These are phyloP conservation scores for Alternaria consortialis DNA, from an alignment of 2,329 filamentous ascomycete genomes.

Conservation along the genomic window DNA sequence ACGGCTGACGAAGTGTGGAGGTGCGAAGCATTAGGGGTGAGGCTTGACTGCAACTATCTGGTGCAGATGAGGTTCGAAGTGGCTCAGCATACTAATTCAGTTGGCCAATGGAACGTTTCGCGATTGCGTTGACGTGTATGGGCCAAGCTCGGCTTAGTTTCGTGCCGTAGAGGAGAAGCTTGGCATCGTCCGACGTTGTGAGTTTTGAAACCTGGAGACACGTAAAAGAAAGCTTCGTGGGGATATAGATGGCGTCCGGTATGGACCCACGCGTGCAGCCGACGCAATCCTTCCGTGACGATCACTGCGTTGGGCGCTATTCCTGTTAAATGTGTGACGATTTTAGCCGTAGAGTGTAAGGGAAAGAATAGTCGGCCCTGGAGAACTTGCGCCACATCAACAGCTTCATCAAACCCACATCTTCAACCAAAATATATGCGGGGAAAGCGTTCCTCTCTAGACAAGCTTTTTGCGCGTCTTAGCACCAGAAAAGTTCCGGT, in stretches of 20 bases:
- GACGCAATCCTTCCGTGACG: constrained; percentile 12
- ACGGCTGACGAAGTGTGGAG: constrained; percentile 26
- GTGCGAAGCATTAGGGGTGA: constrained; percentile 28
- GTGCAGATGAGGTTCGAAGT: constrained; percentile 42
- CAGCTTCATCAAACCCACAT: constrained; percentile 6
- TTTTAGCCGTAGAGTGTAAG: constrained; percentile 9
- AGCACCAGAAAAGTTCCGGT: not conserved
- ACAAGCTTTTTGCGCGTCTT: constrained; percentile 17
- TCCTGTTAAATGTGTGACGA: constrained; percentile 7
- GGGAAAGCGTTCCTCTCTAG: not conserved
- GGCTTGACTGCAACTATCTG: constrained; percentile 37
- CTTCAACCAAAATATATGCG: not conserved
- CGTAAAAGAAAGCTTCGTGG: constrained; percentile 23
- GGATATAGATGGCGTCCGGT: constrained; percentile 22
- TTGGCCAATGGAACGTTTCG: constrained; percentile 36
- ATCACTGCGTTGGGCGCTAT: constrained; percentile 16
- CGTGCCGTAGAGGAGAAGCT: constrained; percentile 22
- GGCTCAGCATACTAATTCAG: constrained; percentile 33
- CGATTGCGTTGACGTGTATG: constrained; percentile 29
- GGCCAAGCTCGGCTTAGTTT: constrained; percentile 41
- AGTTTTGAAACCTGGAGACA: constrained; percentile 36
- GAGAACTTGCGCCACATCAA: not conserved
- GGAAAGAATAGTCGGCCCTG: constrained; percentile 9
- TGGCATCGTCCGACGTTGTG: constrained; percentile 28
- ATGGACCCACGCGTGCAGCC: constrained; percentile 11